Evolutionary conservation across 176 grass and related monocot species (phyloP).

Genomic region (Phyllostachys edulis): DNA sequence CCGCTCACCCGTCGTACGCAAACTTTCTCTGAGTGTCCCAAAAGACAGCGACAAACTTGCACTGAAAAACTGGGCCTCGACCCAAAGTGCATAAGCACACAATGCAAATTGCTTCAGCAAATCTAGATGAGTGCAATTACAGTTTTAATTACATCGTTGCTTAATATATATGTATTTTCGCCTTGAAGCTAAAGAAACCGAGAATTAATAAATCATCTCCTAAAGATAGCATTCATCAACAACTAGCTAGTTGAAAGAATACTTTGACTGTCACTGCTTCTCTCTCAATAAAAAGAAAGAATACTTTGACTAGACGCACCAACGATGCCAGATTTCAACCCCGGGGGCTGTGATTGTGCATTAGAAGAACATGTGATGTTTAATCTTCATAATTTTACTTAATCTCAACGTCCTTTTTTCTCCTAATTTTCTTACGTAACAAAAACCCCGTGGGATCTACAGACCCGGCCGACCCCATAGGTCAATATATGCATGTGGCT

Average conservation of each 20-base stretch:
- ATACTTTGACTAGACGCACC: no score
- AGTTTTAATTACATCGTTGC: neutral
- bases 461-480: neutral
- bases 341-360: no score
- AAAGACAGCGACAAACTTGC: slow-evolving; percentile 32
- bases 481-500: no score
- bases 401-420: no score
- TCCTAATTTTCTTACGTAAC: no score
- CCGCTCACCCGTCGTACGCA: slow-evolving; percentile 19
- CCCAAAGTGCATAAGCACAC: neutral
- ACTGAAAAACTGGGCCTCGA: neutral
- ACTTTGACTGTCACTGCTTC: no score
- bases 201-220: neutral
- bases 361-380: no score
- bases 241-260: no score
- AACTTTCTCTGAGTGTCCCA: slow-evolving; percentile 20
- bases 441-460: no score
- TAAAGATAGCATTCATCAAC: neutral
- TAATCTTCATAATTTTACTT: no score
- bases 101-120: neutral
- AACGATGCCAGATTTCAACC: no score
- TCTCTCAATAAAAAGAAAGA: neutral
- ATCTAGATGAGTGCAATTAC: neutral
- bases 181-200: no score
- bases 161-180: neutral